A percentile compares a stretch with the other conserved stretches of the same genome.
phyloP scores from a whole-genome alignment of 495 filamentous ascomycete genomes.

The Mytilinidion resinicola region DNA sequence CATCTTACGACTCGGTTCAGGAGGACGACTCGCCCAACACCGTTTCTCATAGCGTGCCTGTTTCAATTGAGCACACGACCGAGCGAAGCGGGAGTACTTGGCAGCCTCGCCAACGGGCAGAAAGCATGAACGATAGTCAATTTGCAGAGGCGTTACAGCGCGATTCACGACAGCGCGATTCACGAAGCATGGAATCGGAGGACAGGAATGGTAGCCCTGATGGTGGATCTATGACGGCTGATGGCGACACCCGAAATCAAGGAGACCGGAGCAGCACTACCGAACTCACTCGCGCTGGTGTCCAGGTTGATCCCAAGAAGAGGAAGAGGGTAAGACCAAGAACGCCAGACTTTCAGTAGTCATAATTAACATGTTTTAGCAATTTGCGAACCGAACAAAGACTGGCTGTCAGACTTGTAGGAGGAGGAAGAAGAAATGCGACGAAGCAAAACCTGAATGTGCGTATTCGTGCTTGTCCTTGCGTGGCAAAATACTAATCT shows the following conservation, averaged over 20 bases:
- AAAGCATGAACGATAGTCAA: background rate
- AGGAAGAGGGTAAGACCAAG: constrained; percentile 23
- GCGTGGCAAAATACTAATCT: constrained; percentile 2
- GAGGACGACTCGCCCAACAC: constrained; percentile 12
- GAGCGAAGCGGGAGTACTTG: constrained; percentile 15
- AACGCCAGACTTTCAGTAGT: background rate
- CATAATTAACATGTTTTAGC: constrained; percentile 41
- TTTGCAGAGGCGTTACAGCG: constrained; percentile 12
- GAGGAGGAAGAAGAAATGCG: constrained; percentile 96
- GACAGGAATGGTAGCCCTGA: background rate
- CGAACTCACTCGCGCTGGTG: constrained; percentile 24
- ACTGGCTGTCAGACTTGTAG: constrained; percentile 96
- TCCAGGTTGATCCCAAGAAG: constrained; percentile 31
- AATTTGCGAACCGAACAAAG: constrained; percentile 96
- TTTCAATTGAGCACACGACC: constrained; percentile 10
- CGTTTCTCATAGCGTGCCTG: background rate
- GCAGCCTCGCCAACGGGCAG: constrained; percentile 3
- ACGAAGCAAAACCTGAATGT: constrained; percentile 94
- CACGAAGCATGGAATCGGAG: constrained; percentile 8
- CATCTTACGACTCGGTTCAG: constrained; percentile 5
- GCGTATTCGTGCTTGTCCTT: constrained; percentile 19
- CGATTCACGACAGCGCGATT: constrained; percentile 14
- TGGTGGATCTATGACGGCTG: background rate
- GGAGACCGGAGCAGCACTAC: constrained; percentile 14
- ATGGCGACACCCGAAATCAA: constrained; percentile 2